Conservation (phyloP, 768 basidiomycete genomes). For the Amanita fuliginea region DNA sequence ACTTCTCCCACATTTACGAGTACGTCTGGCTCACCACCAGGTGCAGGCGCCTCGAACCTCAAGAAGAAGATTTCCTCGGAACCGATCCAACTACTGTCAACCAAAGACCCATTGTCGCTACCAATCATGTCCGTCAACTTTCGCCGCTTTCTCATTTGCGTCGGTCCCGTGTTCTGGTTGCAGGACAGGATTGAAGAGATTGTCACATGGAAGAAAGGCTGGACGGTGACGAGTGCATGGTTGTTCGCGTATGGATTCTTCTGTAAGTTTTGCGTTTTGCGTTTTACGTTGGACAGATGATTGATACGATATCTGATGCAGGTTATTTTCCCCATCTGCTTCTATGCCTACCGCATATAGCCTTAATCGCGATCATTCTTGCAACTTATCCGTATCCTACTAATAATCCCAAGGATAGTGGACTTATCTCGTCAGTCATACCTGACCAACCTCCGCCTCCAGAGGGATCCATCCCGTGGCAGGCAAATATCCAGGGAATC, state of each 20-base stretch:
- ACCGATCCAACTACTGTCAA: conserved; percentile 33
- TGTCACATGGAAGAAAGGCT: conserved; percentile 69
- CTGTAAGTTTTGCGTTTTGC: conserved; percentile 37
- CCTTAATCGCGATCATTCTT: conserved; percentile 56
- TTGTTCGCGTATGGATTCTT: conserved; percentile 69
- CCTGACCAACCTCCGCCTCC: conserved; percentile 25
- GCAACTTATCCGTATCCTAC: conserved; percentile 44
- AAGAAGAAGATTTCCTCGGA: conserved; percentile 14
- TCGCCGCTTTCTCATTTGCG: conserved; percentile 63
- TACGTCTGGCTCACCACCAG: not conserved
- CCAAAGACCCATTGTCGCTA: conserved; percentile 62
- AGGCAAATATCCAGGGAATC: conserved; percentile 79
- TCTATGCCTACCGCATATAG: conserved; percentile 56
- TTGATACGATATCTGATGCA: conserved; percentile 16
- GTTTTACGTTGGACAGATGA: not conserved
- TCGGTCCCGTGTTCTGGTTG: conserved; percentile 81
- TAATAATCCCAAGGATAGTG: conserved; percentile 7
- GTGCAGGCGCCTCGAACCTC: conserved; percentile 2
- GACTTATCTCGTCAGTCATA: conserved; percentile 14
- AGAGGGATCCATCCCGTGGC: conserved; percentile 72
- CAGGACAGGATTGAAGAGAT: conserved; percentile 85
- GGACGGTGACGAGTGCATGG: conserved; percentile 64
- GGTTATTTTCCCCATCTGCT: conserved; percentile 70
- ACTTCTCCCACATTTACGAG: not conserved
- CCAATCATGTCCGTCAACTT: conserved; percentile 74